Evolutionary conservation across 1,284 basidiomycete species (phyloP).

Genomic region (Schizophyllum amplum): DNA sequence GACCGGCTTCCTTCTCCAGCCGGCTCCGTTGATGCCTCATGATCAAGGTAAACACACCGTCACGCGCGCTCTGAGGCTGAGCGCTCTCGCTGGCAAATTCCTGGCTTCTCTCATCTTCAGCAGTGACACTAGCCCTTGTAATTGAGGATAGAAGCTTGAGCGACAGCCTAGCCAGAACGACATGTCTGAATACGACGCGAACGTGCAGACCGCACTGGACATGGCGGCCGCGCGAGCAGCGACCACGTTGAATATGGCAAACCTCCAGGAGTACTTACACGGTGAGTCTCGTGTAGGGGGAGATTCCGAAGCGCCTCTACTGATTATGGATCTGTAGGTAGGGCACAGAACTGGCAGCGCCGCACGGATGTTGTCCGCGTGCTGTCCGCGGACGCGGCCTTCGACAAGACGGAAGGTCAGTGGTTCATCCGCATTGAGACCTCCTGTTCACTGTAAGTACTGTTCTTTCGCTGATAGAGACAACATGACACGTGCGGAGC

Average conservation of each 20-base stretch:
- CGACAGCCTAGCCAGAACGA: too few species aligned
- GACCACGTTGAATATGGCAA: constrained; percentile 32
- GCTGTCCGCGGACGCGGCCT: constrained; percentile 48
- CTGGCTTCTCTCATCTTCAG: too few species aligned
- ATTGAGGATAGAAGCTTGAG: too few species aligned
- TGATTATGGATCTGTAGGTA: constrained; percentile 28
- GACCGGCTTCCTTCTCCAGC: too few species aligned
- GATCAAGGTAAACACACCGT: too few species aligned
- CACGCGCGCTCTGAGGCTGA: too few species aligned
- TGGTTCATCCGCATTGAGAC: constrained; percentile 17
- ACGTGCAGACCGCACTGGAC: constrained; percentile 40
- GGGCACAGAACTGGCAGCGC: constrained; percentile 37
- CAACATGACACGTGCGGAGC: constrained; percentile 44
- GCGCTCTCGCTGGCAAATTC: too few species aligned
- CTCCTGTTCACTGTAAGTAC: not conserved
- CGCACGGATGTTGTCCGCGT: constrained; percentile 40
- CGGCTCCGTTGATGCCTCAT: too few species aligned
- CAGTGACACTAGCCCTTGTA: too few species aligned
- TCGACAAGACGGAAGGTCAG: constrained; percentile 53
- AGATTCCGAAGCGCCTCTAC: not conserved
- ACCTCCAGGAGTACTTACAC: constrained; percentile 39
- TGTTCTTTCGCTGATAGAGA: not conserved
- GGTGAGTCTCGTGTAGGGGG: constrained; percentile 28
- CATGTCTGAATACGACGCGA: constrained; percentile 23
- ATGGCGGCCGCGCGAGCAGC: constrained; percentile 36